Base-by-base conservation (phyloP, 768 basidiomycete species). In the Panaeolus papilionaceus region DNA sequence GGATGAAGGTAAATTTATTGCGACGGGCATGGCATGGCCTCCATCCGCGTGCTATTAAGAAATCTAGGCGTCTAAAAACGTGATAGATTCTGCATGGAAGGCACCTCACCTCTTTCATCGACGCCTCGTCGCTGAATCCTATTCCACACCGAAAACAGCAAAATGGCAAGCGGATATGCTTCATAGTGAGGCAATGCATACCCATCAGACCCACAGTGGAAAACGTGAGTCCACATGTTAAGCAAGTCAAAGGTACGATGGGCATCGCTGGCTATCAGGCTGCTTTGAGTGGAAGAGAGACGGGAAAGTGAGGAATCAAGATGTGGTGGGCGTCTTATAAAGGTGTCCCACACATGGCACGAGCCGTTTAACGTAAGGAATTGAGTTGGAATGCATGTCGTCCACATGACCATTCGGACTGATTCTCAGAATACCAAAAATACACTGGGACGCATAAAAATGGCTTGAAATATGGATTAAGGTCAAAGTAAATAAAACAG, bases 151-250 rank as follows among this genome's bases (percentile, higher is more conserved):
- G 54, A 58, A 58, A 58, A 58, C 54, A 58, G 54, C 54, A 58
- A 58, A 58, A 58, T 58, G 54, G 33, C 54, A 58, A 58, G 28
- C 54, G 54, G 8, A n/a, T 6, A 58, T 58, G 54, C 54, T 58
- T 58, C 54, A 58, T 58, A 28, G 10, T 37, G 16, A 58, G 54
- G 54, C 54, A 58, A 58, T 58, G 54, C 54, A 58, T 58, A 37
- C 26, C 54, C 54, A 58, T 58, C 14, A 58, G 54, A 37, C 54
- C 54, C 54, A 58, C 54, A 33, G 54, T 58, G 9, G 54, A 58
- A 7, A 58, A 58, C 14, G 26, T 37, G 26, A 58, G 54, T 58
- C 54, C 54, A 58, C 54, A 58, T 33, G 54, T 58, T 37, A 58
- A 58, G 28, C 54, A 58, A 5, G 54, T 37, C 28, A 58, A 37